Evolutionary conservation across 1,284 basidiomycete species (phyloP).

Genomic region (Moesziomyces sp.): DNA sequence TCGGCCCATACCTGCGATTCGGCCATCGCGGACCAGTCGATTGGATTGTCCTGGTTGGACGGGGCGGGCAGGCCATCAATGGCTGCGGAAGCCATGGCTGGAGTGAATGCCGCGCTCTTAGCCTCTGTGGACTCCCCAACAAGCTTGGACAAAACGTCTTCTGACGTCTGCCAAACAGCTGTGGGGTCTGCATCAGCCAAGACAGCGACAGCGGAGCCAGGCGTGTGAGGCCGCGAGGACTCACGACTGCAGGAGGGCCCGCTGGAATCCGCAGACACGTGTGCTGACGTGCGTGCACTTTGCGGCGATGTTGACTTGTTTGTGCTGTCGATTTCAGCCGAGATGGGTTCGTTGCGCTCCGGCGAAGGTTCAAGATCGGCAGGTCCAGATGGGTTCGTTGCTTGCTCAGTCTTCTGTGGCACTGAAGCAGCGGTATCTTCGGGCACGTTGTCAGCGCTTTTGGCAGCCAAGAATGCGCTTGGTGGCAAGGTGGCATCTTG

Average conservation of each 20-base stretch:
- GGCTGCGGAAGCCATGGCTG: not conserved
- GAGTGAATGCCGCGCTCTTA: not conserved
- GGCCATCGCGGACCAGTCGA: constrained; percentile 23
- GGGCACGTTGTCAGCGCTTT: not conserved
- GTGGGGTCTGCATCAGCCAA: constrained; percentile 2
- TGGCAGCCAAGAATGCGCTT: constrained; percentile 2
- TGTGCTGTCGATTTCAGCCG: not conserved
- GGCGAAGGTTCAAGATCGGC: not conserved
- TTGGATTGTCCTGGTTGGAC: constrained; percentile 15
- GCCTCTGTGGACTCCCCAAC: not conserved
- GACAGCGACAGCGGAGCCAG: constrained; percentile 13
- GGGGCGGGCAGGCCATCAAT: constrained; percentile 31
- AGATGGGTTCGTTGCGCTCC: not conserved
- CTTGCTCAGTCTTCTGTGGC: not conserved
- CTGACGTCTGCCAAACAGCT: constrained; percentile 10
- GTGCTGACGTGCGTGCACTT: not conserved
- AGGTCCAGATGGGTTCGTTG: too few relatives aligned
- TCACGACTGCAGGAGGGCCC: not conserved
- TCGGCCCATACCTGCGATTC: constrained; percentile 2
- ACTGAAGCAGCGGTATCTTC: not conserved
- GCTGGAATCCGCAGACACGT: not conserved
- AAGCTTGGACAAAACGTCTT: not conserved
- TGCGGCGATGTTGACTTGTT: not conserved
- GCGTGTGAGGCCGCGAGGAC: constrained; percentile 2
- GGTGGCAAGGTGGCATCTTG: constrained; percentile 1